phyloP scores from a whole-genome alignment of 2,329 filamentous ascomycete species.

The Curvularia lunata region DNA sequence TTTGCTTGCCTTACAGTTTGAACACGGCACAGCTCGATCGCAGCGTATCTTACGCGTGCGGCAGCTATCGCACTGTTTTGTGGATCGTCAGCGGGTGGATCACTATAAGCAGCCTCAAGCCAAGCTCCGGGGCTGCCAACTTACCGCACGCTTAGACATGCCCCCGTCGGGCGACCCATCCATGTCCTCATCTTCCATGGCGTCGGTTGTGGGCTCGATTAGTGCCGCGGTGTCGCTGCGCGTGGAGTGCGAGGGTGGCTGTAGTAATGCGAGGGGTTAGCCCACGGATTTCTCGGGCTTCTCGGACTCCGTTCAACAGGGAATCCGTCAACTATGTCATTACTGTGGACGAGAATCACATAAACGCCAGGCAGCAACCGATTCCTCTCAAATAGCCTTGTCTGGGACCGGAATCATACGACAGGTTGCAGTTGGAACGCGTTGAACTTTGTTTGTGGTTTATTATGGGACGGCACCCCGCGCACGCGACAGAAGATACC shows the following conservation, averaged over 20 bases:
- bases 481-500: constrained; percentile 1
- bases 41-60: constrained; percentile 46
- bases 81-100: constrained; percentile 10
- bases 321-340: constrained; percentile 24
- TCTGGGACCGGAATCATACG: neutral
- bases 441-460: neutral
- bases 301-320: constrained; percentile 24
- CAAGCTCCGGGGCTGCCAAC: neutral
- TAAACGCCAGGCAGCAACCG: neutral
- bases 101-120: constrained; percentile 1
- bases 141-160: constrained; percentile 42
- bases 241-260: constrained; percentile 23
- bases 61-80: constrained; percentile 43
- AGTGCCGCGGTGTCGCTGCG: constrained; percentile 20
- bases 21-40: constrained; percentile 44
- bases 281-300: constrained; percentile 25
- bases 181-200: constrained; percentile 43
- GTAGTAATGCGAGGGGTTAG: constrained; percentile 16
- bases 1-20: constrained; percentile 48
- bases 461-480: neutral
- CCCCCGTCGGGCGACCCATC: constrained; percentile 36
- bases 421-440: neutral
- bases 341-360: constrained; percentile 5
- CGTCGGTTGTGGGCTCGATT: constrained; percentile 17
- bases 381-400: neutral